Evolutionary conservation across 768 basidiomycete genomes (phyloP).

Genomic region (Lactifluus echinatus): DNA sequence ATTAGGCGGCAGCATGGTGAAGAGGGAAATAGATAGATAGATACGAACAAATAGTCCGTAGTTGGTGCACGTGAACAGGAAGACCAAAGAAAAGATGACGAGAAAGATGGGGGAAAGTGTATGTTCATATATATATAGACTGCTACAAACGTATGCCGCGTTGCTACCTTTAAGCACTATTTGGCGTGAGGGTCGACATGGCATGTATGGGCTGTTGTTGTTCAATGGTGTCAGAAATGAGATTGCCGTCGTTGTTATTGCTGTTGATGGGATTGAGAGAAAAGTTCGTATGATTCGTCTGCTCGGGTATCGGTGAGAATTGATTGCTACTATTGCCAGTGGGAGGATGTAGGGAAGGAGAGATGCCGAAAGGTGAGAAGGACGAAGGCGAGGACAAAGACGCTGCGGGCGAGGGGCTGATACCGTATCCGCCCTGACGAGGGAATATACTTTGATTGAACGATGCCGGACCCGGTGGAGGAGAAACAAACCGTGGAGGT

Average conservation of each 20-base stretch:
- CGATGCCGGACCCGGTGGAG: constrained; percentile 25
- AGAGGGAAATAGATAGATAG: constrained; percentile 17
- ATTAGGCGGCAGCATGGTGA: constrained; percentile 16
- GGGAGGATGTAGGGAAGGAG: constrained; percentile 25
- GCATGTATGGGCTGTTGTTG: constrained; percentile 20
- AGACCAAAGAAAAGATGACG: constrained; percentile 17
- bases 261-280: constrained; percentile 19
- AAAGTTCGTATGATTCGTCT: constrained; percentile 19
- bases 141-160: constrained; percentile 20
- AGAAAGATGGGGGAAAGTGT: constrained; percentile 17
- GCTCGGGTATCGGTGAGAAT: constrained; percentile 24
- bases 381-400: constrained; percentile 22
- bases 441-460: constrained; percentile 17
- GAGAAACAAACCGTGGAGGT: constrained; percentile 31
- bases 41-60: constrained; percentile 17
- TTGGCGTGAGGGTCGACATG: constrained; percentile 17
- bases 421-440: constrained; percentile 24
- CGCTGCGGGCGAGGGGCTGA: constrained; percentile 19
- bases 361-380: constrained; percentile 33
- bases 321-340: constrained; percentile 20
- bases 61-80: constrained; percentile 18
- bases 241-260: constrained; percentile 20
- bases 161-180: constrained; percentile 18
- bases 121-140: constrained; percentile 24
- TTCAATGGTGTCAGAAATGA: constrained; percentile 21